phyloP scores from a whole-genome alignment of 2,329 filamentous ascomycete genomes.

The Neonectria punicea region DNA sequence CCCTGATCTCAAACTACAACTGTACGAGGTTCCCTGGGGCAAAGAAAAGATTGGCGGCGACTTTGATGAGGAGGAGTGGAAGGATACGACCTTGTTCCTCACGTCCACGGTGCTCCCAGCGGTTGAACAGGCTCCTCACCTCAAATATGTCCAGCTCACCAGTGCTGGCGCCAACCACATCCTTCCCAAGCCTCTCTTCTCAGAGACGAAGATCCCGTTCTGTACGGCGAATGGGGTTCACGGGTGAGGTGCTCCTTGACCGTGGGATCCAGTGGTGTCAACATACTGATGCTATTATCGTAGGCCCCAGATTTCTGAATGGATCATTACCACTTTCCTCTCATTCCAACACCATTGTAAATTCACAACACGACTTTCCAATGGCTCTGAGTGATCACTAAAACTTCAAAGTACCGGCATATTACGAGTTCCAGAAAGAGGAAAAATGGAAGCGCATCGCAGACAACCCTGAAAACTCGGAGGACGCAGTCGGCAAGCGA shows the following conservation, averaged over 20 bases:
- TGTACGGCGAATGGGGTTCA: slow-evolving; percentile 69
- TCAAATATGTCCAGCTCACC: slow-evolving; percentile 64
- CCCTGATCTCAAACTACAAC: slow-evolving; percentile 56
- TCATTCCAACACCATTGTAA: slow-evolving; percentile 59
- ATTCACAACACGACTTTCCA: slow-evolving; percentile 28
- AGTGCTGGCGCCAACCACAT: slow-evolving; percentile 66
- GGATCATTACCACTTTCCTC: slow-evolving; percentile 64
- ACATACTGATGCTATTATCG: background rate
- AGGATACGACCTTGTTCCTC: slow-evolving; percentile 60
- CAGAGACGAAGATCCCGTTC: slow-evolving; percentile 60
- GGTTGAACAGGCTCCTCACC: slow-evolving; percentile 54
- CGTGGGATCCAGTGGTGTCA: background rate
- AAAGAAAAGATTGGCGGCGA: slow-evolving; percentile 35
- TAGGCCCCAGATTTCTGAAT: slow-evolving; percentile 67
- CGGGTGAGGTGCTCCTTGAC: slow-evolving; percentile 51
- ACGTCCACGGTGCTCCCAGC: slow-evolving; percentile 56
- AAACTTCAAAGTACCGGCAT: slow-evolving; percentile 53
- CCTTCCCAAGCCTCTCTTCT: slow-evolving; percentile 58
- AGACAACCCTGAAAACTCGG: slow-evolving; percentile 38
- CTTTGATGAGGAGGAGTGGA: slow-evolving; percentile 54
- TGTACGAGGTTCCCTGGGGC: slow-evolving; percentile 44
- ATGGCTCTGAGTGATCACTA: background rate
- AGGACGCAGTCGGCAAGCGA: slow-evolving; percentile 59
- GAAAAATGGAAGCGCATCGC: slow-evolving; percentile 54
- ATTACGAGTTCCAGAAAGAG: slow-evolving; percentile 56